Conservation (phyloP, 768 basidiomycete species). For the Mrakia blollopis region DNA sequence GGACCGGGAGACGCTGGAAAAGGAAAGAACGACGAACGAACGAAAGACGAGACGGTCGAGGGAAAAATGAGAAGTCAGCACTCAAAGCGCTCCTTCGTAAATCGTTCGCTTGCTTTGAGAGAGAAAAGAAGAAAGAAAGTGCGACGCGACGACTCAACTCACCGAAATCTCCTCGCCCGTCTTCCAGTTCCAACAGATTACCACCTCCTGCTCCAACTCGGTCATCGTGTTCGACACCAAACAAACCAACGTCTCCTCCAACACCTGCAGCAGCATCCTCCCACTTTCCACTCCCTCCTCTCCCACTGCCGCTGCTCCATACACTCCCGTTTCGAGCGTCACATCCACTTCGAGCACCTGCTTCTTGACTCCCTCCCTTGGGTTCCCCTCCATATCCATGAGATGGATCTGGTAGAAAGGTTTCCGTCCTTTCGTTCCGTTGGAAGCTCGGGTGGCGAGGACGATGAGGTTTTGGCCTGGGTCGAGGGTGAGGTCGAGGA, state of each 20-base stretch:
- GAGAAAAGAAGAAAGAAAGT: no score
- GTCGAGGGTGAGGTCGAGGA: conserved; percentile 30
- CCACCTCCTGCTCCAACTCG: not conserved
- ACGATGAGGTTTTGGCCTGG: conserved; percentile 27
- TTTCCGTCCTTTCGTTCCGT: not conserved
- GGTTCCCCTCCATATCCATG: conserved; percentile 1
- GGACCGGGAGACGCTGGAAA: not conserved
- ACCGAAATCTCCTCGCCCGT: conserved; percentile 1
- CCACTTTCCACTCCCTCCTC: not conserved
- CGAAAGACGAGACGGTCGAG: not conserved
- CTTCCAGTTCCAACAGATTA: not conserved
- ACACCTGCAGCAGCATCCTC: conserved; percentile 20
- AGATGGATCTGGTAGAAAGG: not conserved
- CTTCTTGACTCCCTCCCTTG: not conserved
- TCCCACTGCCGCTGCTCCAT: not conserved
- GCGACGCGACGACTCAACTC: no score
- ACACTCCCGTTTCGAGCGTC: not conserved
- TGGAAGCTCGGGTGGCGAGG: conserved; percentile 12
- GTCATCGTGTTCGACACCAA: conserved; percentile 2
- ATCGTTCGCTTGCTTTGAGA: no score
- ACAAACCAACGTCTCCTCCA: conserved; percentile 22
- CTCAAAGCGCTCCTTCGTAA: no score
- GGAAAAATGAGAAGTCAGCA: no score
- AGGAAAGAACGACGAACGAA: no score
- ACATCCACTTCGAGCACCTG: not conserved